phyloP scores from a whole-genome alignment of 805 yeast species.

The Debaryomyces castellii region DNA sequence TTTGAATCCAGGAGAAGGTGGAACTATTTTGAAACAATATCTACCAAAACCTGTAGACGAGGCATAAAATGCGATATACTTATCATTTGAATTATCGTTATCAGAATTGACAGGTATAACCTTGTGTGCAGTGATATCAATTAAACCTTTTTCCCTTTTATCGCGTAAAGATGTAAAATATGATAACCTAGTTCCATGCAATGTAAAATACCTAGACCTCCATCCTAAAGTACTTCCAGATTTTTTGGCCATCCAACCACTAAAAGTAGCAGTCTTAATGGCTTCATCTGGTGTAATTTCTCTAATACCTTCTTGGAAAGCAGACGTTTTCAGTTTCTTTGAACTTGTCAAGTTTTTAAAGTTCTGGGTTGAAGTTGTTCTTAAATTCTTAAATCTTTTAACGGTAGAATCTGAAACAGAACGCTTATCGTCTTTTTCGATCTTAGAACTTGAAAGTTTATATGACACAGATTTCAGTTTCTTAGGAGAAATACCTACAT shows the following conservation, averaged over 20 bases:
- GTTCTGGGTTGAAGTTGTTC: slow-evolving; percentile 54
- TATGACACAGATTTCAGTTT: slow-evolving; percentile 25
- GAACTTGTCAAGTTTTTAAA: slow-evolving; percentile 45
- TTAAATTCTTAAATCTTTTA: slow-evolving; percentile 49
- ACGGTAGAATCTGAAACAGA: slow-evolving; percentile 34
- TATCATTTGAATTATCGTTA: slow-evolving; percentile 68
- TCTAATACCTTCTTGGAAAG: slow-evolving; percentile 86
- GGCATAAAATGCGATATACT: slow-evolving; percentile 81
- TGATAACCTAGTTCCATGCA: slow-evolving; percentile 91
- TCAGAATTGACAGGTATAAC: slow-evolving; percentile 66
- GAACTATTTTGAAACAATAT: slow-evolving; percentile 86
- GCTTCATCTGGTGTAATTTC: slow-evolving; percentile 75
- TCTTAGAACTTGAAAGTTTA: slow-evolving; percentile 8
- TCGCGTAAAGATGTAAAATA: slow-evolving; percentile 81
- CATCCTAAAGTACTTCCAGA: slow-evolving; percentile 80
- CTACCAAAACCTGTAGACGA: slow-evolving; percentile 94
- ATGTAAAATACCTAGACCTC: slow-evolving; percentile 82
- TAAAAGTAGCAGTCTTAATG: slow-evolving; percentile 66
- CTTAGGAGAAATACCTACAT: slow-evolving; percentile 34
- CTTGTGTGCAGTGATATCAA: slow-evolving; percentile 92
- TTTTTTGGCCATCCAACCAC: slow-evolving; percentile 96
- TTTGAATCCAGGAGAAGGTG: slow-evolving; percentile 96
- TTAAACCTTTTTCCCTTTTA: slow-evolving; percentile 83
- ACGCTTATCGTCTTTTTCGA: slow-evolving; percentile 21
- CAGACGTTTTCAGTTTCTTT: slow-evolving; percentile 68